Conservation (phyloP, 768 basidiomycete genomes). For the Sporobolomyces phaffii region DNA sequence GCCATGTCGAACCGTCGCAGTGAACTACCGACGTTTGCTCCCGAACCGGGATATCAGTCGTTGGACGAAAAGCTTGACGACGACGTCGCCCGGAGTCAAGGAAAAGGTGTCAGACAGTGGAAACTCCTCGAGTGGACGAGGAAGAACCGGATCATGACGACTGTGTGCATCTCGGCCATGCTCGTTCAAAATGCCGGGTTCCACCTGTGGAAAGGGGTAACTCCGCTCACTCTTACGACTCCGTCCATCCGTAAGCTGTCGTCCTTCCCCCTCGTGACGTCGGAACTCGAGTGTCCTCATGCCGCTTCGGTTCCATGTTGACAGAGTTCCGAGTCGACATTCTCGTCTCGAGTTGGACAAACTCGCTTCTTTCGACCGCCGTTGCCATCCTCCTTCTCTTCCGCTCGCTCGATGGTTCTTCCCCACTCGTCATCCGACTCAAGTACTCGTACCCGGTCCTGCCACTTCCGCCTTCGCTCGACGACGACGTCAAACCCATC, state of each 20-base stretch:
- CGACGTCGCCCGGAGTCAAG: neutral
- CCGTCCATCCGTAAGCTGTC: neutral
- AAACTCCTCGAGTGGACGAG: slow-evolving; percentile 14
- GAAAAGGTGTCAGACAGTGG: neutral
- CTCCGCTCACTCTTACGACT: neutral
- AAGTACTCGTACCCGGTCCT: neutral
- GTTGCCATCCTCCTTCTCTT: slow-evolving; percentile 30
- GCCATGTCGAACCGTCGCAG: neutral
- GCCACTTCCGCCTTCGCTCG: slow-evolving; percentile 16
- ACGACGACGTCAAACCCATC: too few relatives aligned
- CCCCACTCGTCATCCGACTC: neutral
- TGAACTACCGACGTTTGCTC: neutral
- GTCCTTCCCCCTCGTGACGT: neutral
- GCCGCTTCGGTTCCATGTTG: too few relatives aligned
- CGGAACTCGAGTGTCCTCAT: too few relatives aligned
- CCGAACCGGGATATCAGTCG: neutral
- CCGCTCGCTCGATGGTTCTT: slow-evolving; percentile 26
- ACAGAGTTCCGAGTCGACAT: slow-evolving; percentile 21
- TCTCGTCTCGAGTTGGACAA: slow-evolving; percentile 13
- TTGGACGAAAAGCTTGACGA: slow-evolving; percentile 7
- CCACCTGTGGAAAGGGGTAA: slow-evolving; percentile 1
- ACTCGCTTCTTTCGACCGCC: slow-evolving; percentile 13
- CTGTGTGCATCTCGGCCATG: slow-evolving; percentile 8
- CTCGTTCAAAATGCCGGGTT: slow-evolving; percentile 6
- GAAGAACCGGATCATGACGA: slow-evolving; percentile 13